Percentiles rank a stretch among this genome's conserved stretches.
Evolutionary conservation across 345 rosid species (phyloP).

Genomic region (Brassica nigra): DNA sequence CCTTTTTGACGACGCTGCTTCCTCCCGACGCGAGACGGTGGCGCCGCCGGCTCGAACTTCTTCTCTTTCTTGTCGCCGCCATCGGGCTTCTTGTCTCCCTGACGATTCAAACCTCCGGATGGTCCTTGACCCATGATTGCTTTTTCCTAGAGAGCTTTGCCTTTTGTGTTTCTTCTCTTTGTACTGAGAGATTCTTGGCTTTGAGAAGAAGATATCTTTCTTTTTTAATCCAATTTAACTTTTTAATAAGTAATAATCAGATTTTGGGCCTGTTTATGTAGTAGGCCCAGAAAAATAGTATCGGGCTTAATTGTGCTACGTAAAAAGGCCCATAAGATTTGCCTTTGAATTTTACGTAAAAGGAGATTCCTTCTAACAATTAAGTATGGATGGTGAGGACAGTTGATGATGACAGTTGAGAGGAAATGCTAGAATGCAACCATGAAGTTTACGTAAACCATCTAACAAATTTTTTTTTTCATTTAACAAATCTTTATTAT

Average conservation of each 20-base stretch:
- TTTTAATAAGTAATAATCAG: neutral
- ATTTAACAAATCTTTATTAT: too few relatives aligned
- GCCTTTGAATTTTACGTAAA: too few relatives aligned
- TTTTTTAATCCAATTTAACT: neutral
- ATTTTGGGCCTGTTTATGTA: neutral
- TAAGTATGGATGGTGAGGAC: too few relatives aligned
- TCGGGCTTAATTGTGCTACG: neutral
- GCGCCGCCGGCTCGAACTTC: constrained; percentile 91
- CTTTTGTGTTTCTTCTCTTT: neutral
- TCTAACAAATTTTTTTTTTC: too few relatives aligned
- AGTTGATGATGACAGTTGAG: too few relatives aligned
- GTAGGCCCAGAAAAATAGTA: neutral
- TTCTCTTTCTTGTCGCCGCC: constrained; percentile 87
- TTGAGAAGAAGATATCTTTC: constrained; percentile 37
- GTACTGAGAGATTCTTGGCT: constrained; percentile 29
- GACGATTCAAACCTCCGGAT: constrained; percentile 79
- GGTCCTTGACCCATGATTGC: constrained; percentile 84
- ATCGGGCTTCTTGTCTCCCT: constrained; percentile 76
- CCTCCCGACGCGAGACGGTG: constrained; percentile 86
- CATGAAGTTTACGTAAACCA: too few relatives aligned
- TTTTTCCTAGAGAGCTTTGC: constrained; percentile 13
- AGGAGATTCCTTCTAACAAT: too few relatives aligned
- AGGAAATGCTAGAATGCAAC: too few relatives aligned
- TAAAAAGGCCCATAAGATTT: neutral
- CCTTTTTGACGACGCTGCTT: constrained; percentile 93